phyloP scores from a whole-genome alignment of 495 filamentous ascomycete genomes.

The Penicillium waksmanii region DNA sequence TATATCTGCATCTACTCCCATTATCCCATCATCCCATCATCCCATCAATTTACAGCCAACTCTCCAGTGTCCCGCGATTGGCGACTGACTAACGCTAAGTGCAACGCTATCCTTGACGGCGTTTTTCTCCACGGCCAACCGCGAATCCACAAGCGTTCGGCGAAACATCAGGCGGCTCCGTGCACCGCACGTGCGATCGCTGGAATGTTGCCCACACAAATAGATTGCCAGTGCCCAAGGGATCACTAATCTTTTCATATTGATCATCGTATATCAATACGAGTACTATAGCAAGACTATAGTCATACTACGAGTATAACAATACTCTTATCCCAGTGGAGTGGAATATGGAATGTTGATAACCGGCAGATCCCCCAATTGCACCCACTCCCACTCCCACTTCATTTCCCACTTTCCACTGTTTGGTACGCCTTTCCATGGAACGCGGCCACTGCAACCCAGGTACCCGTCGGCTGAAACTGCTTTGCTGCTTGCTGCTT shows the following conservation, averaged over 20 bases:
- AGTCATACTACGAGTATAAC: no score
- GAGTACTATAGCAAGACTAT: no score
- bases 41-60: background rate
- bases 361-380: background rate
- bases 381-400: background rate
- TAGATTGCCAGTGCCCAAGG: background rate
- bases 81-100: slow-evolving; percentile 18
- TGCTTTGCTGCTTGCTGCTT: background rate
- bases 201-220: background rate
- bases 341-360: background rate
- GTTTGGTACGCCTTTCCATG: slow-evolving; percentile 1
- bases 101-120: slow-evolving; percentile 28
- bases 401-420: background rate
- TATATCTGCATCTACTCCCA: no score
- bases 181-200: slow-evolving; percentile 26
- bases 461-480: slow-evolving; percentile 19
- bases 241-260: no score
- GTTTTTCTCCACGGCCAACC: slow-evolving; percentile 20
- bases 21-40: no score
- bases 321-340: no score
- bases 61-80: slow-evolving; percentile 21
- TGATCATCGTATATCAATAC: no score
- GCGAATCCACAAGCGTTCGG: slow-evolving; percentile 23
- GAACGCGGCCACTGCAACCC: slow-evolving; percentile 13
- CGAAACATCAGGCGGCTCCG: slow-evolving; percentile 28